Conservation (phyloP, 441 rosid species). For the Theobroma grandiflorum region DNA sequence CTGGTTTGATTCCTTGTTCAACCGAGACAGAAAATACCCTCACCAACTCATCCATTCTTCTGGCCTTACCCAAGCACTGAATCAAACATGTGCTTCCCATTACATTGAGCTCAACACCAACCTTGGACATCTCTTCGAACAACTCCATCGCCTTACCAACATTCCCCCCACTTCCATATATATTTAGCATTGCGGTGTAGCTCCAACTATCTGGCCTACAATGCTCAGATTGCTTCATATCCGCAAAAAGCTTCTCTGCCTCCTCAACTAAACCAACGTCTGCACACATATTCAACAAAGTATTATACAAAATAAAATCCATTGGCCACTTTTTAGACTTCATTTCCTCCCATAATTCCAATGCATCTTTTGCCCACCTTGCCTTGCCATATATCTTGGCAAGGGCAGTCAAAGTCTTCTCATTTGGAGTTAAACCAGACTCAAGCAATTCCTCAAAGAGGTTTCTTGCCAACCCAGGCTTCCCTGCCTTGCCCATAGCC, state of each 20-base stretch:
- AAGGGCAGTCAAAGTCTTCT: slow-evolving; percentile 82
- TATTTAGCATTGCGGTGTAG: slow-evolving; percentile 87
- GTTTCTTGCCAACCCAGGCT: slow-evolving; percentile 84
- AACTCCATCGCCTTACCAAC: slow-evolving; percentile 71
- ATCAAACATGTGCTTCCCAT: slow-evolving; percentile 95
- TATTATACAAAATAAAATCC: slow-evolving; percentile 86
- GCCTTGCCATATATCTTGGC: slow-evolving; percentile 93
- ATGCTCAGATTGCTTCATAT: slow-evolving; percentile 69
- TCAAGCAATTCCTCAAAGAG: slow-evolving; percentile 83
- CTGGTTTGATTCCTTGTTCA: slow-evolving; percentile 67
- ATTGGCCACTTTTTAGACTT: slow-evolving; percentile 76
- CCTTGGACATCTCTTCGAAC: slow-evolving; percentile 69
- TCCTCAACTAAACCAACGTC: slow-evolving; percentile 89
- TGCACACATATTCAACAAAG: slow-evolving; percentile 92
- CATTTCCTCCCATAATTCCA: slow-evolving; percentile 82
- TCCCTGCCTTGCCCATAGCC: slow-evolving; percentile 91
- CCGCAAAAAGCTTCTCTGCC: slow-evolving; percentile 81
- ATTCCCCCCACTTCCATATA: slow-evolving; percentile 79
- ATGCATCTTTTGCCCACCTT: slow-evolving; percentile 89
- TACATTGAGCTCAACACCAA: slow-evolving; percentile 69
- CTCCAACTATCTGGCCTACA: slow-evolving; percentile 86
- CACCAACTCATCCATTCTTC: slow-evolving; percentile 74
- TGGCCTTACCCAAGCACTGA: slow-evolving; percentile 81
- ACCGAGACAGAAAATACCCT: slow-evolving; percentile 60
- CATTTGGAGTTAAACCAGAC: slow-evolving; percentile 72